These are phyloP conservation scores for Cicer cuneatum DNA, from an alignment of 306 rosid species.

Conservation along the genomic window DNA sequence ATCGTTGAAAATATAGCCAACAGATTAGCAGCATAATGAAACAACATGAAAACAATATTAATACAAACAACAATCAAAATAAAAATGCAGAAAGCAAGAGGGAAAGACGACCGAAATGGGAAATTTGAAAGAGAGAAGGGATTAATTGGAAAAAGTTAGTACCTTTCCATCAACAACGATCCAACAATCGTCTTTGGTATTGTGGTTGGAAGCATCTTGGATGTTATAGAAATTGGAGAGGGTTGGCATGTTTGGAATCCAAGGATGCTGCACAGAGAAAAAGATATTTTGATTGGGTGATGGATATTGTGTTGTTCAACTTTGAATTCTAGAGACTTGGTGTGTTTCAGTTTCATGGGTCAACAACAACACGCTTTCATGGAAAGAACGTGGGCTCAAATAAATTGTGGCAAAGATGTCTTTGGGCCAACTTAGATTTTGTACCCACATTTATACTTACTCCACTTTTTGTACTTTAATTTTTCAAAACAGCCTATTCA, in stretches of 20 bases:
- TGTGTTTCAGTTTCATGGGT: background rate
- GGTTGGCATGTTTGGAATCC: conserved; percentile 57
- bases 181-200: conserved; percentile 85
- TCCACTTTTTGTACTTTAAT: no score
- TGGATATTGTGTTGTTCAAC: background rate
- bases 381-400: background rate
- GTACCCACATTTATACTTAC: no score
- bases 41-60: background rate
- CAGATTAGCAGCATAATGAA: background rate
- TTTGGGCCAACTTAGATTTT: no score
- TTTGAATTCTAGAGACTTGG: background rate
- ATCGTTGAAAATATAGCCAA: background rate
- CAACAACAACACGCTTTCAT: background rate
- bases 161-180: conserved; percentile 86
- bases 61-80: background rate
- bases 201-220: conserved; percentile 71
- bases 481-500: no score
- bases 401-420: no score
- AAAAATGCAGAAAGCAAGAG: background rate
- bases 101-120: background rate
- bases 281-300: background rate
- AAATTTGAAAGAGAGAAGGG: conserved; percentile 11
- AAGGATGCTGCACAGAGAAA: background rate
- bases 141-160: background rate
- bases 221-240: conserved; percentile 62